Base-by-base conservation (phyloP, 345 rosid genomes). In the Diplotaxis tenuifolia region DNA sequence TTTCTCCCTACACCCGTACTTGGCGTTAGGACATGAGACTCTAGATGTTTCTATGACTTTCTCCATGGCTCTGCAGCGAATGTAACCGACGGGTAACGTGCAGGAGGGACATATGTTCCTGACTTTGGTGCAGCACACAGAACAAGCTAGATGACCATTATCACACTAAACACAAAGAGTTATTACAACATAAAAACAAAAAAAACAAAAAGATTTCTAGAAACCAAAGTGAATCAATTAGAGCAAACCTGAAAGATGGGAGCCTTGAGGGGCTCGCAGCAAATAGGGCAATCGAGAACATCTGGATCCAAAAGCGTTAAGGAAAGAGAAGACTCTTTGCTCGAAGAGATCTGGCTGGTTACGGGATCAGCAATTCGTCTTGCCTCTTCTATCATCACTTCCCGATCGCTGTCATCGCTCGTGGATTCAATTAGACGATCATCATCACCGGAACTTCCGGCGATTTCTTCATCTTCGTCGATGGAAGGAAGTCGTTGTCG, bases 111-210 rank as follows among this genome's bases (percentile, higher is more conserved):
- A 89, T 80, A 40, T 83, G 21, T 85, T 81, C 60, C 54, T 45
- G 60, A 85, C 63, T 74, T 84, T 79, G 21, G 3, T 11, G 80
- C 91, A 83, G 81, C 94, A 89, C 27, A 55, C 19, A 53, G 83
- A 49, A 76, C 91, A 89, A 25, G 88, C 86, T 31, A 83, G 38
- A 62, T 89, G 95, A 20, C 95, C 92, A 76, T 88, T 88, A 18
- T 84, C 86, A 77, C 92, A 89, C 92, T 89, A 20, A 47, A 52
- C 23, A 77, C 25, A 21, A 0, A 70, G 0, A 42, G 31, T 20
- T 62, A 63, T 20, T 4, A 49, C 32, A 32, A 49, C 23, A 31
- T 9, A 7, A 6, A 31, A 31, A 31, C 36, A 31, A 31, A n/a
- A n/a, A n/a, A n/a, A n/a, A n/a, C n/a, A n/a, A n/a, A n/a, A n/a